Conservation (phyloP, 2,329 filamentous ascomycete species). For the Aspergillus fumigatiaffinis region DNA sequence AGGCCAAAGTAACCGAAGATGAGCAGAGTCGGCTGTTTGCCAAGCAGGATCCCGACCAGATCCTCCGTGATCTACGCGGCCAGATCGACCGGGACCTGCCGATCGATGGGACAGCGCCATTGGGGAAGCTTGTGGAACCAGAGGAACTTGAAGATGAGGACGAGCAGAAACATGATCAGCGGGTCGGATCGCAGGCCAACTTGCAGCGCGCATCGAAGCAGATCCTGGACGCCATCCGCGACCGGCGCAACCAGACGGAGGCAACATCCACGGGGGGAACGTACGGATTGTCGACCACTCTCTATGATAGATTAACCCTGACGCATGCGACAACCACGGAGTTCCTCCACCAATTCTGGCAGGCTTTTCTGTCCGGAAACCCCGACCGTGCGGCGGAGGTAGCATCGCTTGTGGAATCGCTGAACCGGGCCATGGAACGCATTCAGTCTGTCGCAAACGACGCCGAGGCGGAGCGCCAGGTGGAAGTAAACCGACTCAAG, state of each 20-base stretch:
- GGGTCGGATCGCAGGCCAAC: slow-evolving; percentile 67
- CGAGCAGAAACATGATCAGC: slow-evolving; percentile 47
- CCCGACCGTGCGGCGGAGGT: slow-evolving; percentile 75
- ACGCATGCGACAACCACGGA: slow-evolving; percentile 93
- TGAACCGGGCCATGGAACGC: slow-evolving; percentile 70
- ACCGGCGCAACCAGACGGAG: slow-evolving; percentile 49
- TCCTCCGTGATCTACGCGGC: slow-evolving; percentile 60
- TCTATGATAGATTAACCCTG: slow-evolving; percentile 61
- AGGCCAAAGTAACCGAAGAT: slow-evolving; percentile 37
- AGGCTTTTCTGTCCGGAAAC: slow-evolving; percentile 84
- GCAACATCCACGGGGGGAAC: slow-evolving; percentile 36
- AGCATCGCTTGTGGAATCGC: slow-evolving; percentile 74
- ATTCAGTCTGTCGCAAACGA: slow-evolving; percentile 76
- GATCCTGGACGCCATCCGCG: slow-evolving; percentile 56
- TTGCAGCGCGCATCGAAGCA: slow-evolving; percentile 54
- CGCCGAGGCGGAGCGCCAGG: slow-evolving; percentile 69
- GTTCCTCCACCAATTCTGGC: slow-evolving; percentile 97
- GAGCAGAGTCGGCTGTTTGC: slow-evolving; percentile 57
- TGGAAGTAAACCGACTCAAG: slow-evolving; percentile 63
- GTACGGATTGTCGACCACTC: slow-evolving; percentile 45
- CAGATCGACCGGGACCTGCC: slow-evolving; percentile 51
- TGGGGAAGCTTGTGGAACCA: slow-evolving; percentile 58
- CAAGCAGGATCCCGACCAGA: slow-evolving; percentile 65
- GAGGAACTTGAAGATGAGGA: slow-evolving; percentile 59
- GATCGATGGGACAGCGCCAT: slow-evolving; percentile 61